Evolutionary conservation across 2,329 filamentous ascomycete genomes (phyloP), one percentile per base, ranked within the genome.

Genomic region (Ceratocystis cubensis): DNA sequence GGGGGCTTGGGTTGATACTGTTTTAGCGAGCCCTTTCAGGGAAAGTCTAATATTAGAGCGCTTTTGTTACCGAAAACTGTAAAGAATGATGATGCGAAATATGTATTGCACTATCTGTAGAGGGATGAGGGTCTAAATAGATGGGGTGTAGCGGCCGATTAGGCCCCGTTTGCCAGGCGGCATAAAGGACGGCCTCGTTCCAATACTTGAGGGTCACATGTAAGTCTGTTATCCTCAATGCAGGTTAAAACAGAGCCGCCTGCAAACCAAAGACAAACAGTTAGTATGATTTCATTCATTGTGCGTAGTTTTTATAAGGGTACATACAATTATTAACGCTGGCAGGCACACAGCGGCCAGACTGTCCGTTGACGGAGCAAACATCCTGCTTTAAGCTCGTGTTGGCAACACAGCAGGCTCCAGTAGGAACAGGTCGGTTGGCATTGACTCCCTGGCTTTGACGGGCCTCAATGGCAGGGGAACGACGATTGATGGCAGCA

Each of bases 361-460:
- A 50, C 69, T 72, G 69, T 66, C 75, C 74, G 69, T 74, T 74
- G 65, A 72, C 70, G 15, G 46, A 70, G 73, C 75, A 76, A 63
- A 73, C 69, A 69, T 76, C 75, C 69, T 76, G 73, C 73, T 76
- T 76, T 56, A 75, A 68, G 67, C 68, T 73, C 3, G 71, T 74
- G 68, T 72, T 72, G 68, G 73, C 71, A 17, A 75, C 71, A 69
- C 75, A 76, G 73, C 75, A 76, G 44, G 69, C 69, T 46, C 75
- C 75, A 37, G 57, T 71, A 37, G 75, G 73, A 13, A 75, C 73
- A 15, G 75, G 75, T 17, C 75, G 72, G 71, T 72, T 71, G 53
- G 65, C 71, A 71, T 76, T 76, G 53, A 45, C 62, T 28, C 65
- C 61, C 70, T 75, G 74, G 61, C 72, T 73, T 30, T 15, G 50